These are phyloP conservation scores for Thermochaetoides thermophila DNA, from an alignment of 495 filamentous ascomycete genomes.

Conservation along the genomic window DNA sequence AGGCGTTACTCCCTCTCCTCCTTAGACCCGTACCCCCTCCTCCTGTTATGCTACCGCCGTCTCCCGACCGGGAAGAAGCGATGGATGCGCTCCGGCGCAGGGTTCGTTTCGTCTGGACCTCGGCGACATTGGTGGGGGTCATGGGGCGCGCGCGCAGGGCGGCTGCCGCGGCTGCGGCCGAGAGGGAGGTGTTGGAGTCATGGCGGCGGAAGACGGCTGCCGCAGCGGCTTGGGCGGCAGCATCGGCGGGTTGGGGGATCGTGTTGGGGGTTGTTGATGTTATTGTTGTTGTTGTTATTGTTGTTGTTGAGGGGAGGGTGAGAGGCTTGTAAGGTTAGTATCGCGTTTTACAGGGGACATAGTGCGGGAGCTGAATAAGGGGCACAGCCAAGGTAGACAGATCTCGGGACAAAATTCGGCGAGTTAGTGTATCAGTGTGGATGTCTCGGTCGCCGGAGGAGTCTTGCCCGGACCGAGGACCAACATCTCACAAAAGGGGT, in stretches of 20 bases:
- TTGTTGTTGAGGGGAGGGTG: background rate
- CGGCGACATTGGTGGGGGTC: conserved; percentile 59
- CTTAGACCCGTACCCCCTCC: conserved; percentile 29
- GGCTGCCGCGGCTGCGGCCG: conserved; percentile 70
- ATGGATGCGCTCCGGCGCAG: conserved; percentile 51
- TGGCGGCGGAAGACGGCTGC: conserved; percentile 64
- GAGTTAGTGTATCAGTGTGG: too few species aligned
- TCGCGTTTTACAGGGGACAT: too few species aligned
- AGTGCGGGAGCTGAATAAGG: too few species aligned
- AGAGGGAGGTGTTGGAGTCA: conserved; percentile 47
- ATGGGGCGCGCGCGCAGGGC: conserved; percentile 63
- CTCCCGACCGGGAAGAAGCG: conserved; percentile 45
- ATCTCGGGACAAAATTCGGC: too few species aligned
- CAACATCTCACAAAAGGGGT: too few species aligned
- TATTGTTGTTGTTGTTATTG: background rate
- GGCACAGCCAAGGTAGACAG: too few species aligned
- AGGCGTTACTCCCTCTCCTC: conserved; percentile 54
- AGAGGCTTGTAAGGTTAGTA: background rate
- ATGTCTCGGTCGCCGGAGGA: too few species aligned
- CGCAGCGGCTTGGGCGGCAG: conserved; percentile 62
- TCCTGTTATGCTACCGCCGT: background rate
- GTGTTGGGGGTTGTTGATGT: conserved; percentile 43
- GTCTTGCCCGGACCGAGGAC: too few species aligned
- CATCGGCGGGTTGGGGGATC: conserved; percentile 54
- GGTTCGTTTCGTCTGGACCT: conserved; percentile 79